Evolutionary conservation across 2,329 filamentous ascomycete genomes (phyloP).

Genomic region (Myriosclerotinia curreyana): DNA sequence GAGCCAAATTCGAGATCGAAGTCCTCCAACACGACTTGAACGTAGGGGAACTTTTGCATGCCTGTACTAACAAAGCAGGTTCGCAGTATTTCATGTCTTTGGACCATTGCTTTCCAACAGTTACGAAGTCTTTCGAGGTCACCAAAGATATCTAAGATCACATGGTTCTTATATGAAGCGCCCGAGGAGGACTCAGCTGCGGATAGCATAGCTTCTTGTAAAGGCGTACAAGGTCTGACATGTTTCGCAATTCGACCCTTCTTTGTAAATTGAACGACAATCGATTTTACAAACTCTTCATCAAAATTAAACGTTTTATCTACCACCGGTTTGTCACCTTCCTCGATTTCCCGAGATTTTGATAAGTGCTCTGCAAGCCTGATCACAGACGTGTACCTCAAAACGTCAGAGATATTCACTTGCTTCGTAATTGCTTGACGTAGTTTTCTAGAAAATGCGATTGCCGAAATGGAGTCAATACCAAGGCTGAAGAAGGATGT

Average conservation of each 20-base stretch:
- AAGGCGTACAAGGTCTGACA: conserved; percentile 76
- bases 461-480: conserved; percentile 79
- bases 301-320: conserved; percentile 32
- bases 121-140: conserved; percentile 50
- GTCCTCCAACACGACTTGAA: conserved; percentile 64
- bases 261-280: conserved; percentile 26
- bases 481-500: conserved; percentile 77
- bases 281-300: conserved; percentile 28
- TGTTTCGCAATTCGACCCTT: conserved; percentile 44
- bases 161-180: conserved; percentile 68
- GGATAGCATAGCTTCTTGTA: conserved; percentile 85
- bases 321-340: neutral
- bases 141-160: conserved; percentile 58
- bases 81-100: conserved; percentile 71
- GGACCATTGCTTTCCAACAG: conserved; percentile 61
- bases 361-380: conserved; percentile 50
- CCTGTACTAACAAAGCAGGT: conserved; percentile 71
- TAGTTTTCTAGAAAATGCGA: conserved; percentile 61
- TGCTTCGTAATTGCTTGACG: conserved; percentile 45
- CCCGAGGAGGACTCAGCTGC: conserved; percentile 46
- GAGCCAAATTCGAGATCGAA: conserved; percentile 38
- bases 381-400: conserved; percentile 66
- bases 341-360: neutral
- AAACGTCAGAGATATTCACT: conserved; percentile 64
- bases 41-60: conserved; percentile 58